Evolutionary conservation across 2,329 filamentous ascomycete species (phyloP).

Genomic region (Lachnellula occidentalis): DNA sequence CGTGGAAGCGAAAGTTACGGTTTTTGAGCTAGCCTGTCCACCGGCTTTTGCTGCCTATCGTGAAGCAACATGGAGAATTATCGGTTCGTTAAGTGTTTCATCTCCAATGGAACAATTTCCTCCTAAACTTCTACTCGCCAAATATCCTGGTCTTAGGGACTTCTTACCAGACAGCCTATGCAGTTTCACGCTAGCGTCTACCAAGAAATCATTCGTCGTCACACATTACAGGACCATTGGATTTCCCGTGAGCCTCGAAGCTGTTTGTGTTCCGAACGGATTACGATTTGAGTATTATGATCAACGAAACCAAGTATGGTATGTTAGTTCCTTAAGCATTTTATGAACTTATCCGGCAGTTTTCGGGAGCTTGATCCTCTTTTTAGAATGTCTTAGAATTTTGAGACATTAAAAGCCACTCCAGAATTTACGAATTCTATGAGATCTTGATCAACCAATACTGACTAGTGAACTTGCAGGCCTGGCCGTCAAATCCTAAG

Average conservation of each 20-base stretch:
- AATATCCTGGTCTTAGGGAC: slow-evolving; percentile 14
- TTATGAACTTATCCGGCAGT: too few species aligned
- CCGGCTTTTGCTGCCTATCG: slow-evolving; percentile 43
- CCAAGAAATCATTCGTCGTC: slow-evolving; percentile 27
- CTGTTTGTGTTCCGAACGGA: slow-evolving; percentile 28
- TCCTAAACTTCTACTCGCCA: slow-evolving; percentile 9
- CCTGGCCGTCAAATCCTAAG: slow-evolving; percentile 6
- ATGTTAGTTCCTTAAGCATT: too few species aligned
- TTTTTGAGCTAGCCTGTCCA: slow-evolving; percentile 49
- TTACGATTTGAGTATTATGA: slow-evolving; percentile 31
- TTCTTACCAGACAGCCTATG: slow-evolving; percentile 3
- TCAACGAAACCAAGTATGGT: not conserved
- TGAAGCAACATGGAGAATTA: slow-evolving; percentile 45
- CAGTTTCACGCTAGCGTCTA: slow-evolving; percentile 29
- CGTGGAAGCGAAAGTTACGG: slow-evolving; percentile 35
- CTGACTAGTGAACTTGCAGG: too few species aligned
- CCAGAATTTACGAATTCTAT: too few species aligned
- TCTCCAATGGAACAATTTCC: not conserved
- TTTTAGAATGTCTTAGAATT: slow-evolving; percentile 24
- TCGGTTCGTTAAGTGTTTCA: slow-evolving; percentile 33
- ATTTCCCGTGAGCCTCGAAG: slow-evolving; percentile 25
- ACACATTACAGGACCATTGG: slow-evolving; percentile 30
- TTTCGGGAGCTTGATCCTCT: too few species aligned
- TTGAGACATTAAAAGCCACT: not conserved
- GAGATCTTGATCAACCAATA: too few species aligned